phyloP scores from a whole-genome alignment of 495 filamentous ascomycete species.

The Penicillium mononematosum region DNA sequence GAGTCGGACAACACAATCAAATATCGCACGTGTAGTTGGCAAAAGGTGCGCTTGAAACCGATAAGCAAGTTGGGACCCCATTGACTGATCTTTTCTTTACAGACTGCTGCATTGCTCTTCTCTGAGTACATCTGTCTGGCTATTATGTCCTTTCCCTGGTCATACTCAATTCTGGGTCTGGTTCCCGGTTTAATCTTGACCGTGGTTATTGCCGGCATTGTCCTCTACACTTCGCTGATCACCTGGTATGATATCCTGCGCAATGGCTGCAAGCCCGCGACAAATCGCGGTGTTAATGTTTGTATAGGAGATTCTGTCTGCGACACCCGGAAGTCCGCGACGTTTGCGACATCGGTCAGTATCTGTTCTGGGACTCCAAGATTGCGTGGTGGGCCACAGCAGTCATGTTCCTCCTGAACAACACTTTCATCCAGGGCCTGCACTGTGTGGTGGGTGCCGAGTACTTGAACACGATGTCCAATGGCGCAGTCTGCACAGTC shows the following conservation, averaged over 20 bases:
- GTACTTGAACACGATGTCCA: constrained; percentile 81
- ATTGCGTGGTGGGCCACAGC: constrained; percentile 83
- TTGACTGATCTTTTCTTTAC: constrained; percentile 12
- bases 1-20: constrained; percentile 79
- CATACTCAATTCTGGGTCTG: constrained; percentile 79
- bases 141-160: constrained; percentile 93
- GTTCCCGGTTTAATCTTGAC: constrained; percentile 87
- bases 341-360: constrained; percentile 88
- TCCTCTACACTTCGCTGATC: constrained; percentile 82
- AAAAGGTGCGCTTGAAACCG: constrained; percentile 56
- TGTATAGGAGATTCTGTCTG: constrained; percentile 72
- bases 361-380: constrained; percentile 76
- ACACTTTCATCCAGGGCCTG: constrained; percentile 83
- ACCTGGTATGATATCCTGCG: constrained; percentile 59
- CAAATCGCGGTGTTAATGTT: not conserved
- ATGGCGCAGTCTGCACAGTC: constrained; percentile 65
- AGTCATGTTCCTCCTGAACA: constrained; percentile 87
- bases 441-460: constrained; percentile 77
- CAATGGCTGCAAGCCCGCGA: not conserved
- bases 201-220: constrained; percentile 66
- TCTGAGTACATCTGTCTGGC: constrained; percentile 91
- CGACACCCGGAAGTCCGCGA: constrained; percentile 84
- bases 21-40: constrained; percentile 88
- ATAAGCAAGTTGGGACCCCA: not conserved
- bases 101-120: constrained; percentile 85